These are phyloP conservation scores for Podospora comata DNA, from an alignment of 495 filamentous ascomycete species.

Conservation along the genomic window DNA sequence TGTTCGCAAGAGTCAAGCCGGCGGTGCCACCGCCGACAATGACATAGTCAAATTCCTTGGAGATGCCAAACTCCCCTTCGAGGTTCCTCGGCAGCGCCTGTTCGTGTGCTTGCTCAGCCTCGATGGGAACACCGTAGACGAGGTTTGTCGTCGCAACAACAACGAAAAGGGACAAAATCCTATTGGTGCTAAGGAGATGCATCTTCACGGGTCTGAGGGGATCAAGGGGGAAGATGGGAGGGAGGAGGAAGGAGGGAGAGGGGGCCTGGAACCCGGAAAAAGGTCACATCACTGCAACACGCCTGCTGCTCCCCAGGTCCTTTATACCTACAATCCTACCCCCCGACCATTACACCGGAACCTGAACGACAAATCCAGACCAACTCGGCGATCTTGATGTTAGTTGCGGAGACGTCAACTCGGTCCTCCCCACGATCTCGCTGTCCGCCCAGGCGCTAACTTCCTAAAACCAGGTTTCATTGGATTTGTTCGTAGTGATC, in stretches of 20 bases:
- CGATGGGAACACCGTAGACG: neutral
- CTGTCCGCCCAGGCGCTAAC: neutral
- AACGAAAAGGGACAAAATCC: neutral
- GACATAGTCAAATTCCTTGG: conserved; percentile 23
- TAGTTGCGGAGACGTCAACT: neutral
- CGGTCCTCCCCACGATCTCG: neutral
- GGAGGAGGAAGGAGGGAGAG: neutral
- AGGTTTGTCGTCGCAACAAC: too few relatives aligned
- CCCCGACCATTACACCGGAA: too few relatives aligned
- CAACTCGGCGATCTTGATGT: neutral
- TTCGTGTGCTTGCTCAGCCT: neutral
- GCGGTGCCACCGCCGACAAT: conserved; percentile 43
- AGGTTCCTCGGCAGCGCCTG: neutral
- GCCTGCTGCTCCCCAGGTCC: neutral
- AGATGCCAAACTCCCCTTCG: neutral
- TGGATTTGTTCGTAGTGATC: neutral
- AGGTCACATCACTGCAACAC: neutral
- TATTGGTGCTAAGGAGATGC: neutral
- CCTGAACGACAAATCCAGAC: too few relatives aligned
- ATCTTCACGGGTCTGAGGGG: neutral
- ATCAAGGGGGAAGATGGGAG: too few relatives aligned
- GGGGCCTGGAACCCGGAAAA: neutral
- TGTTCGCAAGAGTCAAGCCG: conserved; percentile 47
- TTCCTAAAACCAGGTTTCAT: neutral
- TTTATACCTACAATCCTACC: neutral